A percentile compares a stretch with the other conserved stretches of the same genome.
Conservation (phyloP, 1,284 basidiomycete species). For the Leucoagaricus sp. region DNA sequence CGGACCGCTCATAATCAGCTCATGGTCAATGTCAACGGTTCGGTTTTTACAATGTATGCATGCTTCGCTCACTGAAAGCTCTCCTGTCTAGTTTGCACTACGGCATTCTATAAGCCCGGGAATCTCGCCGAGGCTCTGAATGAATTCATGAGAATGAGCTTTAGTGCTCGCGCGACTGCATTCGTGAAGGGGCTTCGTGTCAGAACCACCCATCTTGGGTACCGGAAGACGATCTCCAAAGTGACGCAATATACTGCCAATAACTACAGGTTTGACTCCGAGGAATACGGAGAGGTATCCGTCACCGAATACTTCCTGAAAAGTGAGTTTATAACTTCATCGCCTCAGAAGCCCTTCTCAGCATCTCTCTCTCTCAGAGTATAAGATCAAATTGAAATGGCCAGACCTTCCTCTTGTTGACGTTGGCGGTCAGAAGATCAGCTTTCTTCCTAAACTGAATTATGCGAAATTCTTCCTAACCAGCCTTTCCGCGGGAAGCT, state of each 20-base stretch:
- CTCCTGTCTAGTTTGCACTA: conserved; percentile 56
- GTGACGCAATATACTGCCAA: conserved; percentile 43
- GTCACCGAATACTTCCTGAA: conserved; percentile 64
- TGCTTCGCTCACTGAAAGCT: background rate
- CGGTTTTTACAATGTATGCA: conserved; percentile 3
- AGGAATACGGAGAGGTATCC: conserved; percentile 45
- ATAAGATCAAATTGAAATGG: conserved; percentile 47
- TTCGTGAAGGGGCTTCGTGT: conserved; percentile 66
- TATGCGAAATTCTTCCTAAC: conserved; percentile 69
- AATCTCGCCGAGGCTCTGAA: conserved; percentile 61
- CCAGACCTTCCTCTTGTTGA: conserved; percentile 64
- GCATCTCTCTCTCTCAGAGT: conserved; percentile 45
- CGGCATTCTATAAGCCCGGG: conserved; percentile 70
- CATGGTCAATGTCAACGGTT: conserved; percentile 77
- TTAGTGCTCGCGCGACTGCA: conserved; percentile 47
- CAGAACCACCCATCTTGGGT: conserved; percentile 55
- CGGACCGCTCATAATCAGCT: conserved; percentile 70
- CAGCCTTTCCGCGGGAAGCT: conserved; percentile 75
- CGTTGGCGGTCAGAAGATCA: conserved; percentile 54
- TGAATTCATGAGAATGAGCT: conserved; percentile 48
- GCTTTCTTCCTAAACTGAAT: conserved; percentile 64
- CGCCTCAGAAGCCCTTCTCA: conserved; percentile 1
- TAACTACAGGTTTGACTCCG: conserved; percentile 55
- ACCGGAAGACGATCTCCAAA: conserved; percentile 60
- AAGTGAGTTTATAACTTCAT: conserved; percentile 50